Evolutionary conservation across 768 basidiomycete genomes (phyloP), one percentile per base, ranked within the genome.

Genomic region (Mycena pura): DNA sequence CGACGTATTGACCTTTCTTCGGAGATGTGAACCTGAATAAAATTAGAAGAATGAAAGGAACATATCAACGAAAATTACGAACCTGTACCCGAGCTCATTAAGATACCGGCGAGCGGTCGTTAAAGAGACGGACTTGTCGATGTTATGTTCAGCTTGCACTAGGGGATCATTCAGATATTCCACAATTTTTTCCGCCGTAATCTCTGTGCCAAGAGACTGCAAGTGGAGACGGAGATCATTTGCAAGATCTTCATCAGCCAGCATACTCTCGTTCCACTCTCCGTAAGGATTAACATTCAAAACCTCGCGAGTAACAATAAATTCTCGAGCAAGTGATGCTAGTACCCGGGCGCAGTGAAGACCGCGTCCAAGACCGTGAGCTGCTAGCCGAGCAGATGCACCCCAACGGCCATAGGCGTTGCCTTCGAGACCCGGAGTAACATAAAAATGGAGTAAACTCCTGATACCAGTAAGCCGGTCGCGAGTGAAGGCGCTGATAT

Each of bases 1-100:
- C 69, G 8, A 58, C 38, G 43, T 65, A 73, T 51, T 67, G 59
- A 9, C 70, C 72, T 28, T 58, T 64, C 38, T 63, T 63, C 8
- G 59, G 32, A 47, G n/a, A 36, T 13, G 34, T 50, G 31, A 62
- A 62, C 47, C 55, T 57, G 21, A n/a, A 46, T 31, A 4, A 55
- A 14, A 8, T 31, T 24, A 34, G 28, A 19, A n/a, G n/a, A n/a
- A n/a, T n/a, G n/a, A n/a, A n/a, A n/a, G n/a, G n/a, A n/a, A n/a
- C n/a, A n/a, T n/a, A n/a, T n/a, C n/a, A 32, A 32, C 40, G 19
- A 53, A 8, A 46, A 36, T 38, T 13, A 31, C 53, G 17, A 25
- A 55, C 34, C 51, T 52, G 51, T 55, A 62, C n/a, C 53, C 53
- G 21, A 62, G 21, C 29, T 45, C 51, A 40, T 55, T 34, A n/a